These are phyloP conservation scores for Knufia petricola DNA, from an alignment of 2,329 filamentous ascomycete species.

Conservation along the genomic window DNA sequence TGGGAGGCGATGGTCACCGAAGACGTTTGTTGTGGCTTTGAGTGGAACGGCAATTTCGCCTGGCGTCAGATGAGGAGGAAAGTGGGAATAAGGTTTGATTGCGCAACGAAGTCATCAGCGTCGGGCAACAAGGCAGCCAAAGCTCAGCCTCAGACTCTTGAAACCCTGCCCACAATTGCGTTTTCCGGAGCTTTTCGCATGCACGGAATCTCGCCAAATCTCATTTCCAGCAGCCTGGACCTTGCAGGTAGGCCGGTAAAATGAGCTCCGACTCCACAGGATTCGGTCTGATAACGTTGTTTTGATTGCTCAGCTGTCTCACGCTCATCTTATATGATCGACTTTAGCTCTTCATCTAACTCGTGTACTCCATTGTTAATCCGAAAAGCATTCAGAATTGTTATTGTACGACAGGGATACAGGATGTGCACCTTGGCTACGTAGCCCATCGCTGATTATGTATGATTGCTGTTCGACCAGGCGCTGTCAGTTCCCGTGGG, in stretches of 20 bases:
- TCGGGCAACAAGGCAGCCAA: not conserved
- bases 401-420: not conserved
- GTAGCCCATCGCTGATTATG: too few relatives aligned
- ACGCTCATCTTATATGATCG: not conserved
- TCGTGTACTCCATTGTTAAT: too few relatives aligned
- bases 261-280: not conserved
- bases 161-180: too few relatives aligned
- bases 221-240: too few relatives aligned
- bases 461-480: not conserved
- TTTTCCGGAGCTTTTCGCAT: too few relatives aligned
- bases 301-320: not conserved
- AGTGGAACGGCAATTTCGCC: conserved; percentile 4
- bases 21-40: not conserved
- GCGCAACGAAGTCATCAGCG: not conserved
- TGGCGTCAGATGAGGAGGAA: not conserved
- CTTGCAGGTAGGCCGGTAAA: too few relatives aligned
- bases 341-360: too few relatives aligned
- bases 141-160: conserved; percentile 5
- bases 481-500: not conserved
- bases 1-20: not conserved
- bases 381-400: too few relatives aligned
- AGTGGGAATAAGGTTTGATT: conserved; percentile 7
- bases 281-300: not conserved
- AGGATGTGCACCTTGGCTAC: not conserved
- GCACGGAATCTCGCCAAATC: too few relatives aligned